Evolutionary conservation across 768 basidiomycete species (phyloP), one percentile per base, ranked within the genome.

Genomic region (Boletus fagicola): DNA sequence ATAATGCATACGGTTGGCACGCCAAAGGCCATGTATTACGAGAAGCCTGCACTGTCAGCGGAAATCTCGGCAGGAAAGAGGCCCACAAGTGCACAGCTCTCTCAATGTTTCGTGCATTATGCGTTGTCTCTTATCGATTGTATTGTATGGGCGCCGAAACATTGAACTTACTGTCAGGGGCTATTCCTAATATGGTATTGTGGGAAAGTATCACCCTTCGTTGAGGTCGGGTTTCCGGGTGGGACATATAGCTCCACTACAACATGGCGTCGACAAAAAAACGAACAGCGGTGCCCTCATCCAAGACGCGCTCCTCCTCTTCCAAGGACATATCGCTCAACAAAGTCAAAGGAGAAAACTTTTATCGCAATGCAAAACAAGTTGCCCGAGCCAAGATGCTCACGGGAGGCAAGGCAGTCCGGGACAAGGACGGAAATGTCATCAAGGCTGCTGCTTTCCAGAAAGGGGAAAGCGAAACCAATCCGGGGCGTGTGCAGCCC

Each of bases 311-410:
- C 18, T 75, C 75, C 22, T 73, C 74, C 12, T 79, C 82, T n/a
- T 76, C 79, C 24, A 77, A 79, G n/a, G 76, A 79, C 16, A 62
- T 81, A 1, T 77, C 83, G 5, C 76, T 91, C 44, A 82, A 83
- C 62, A 87, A 80, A 71, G 83, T 89, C 62, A 94, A 93, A 70
- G 95, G 94, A 68, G 94, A 97, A 78, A 99, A 96, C 73, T 98
- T 98, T 78, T 99, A 97, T 77, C 91, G 94, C 74, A 85, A 94
- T 88, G 94, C 93, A 44, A 98, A 98, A 71, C 80, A 85, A 66
- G 93, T 86, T 38, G 77, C 79, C 31, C 79, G 88, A 58, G 83
- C 94, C 53, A 98, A 97, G 79, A 89, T 99, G 88, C 83, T 97
- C 66, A 90, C 82, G 56, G 89, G 95, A 58, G 94, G 94, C 38